phyloP scores from a whole-genome alignment of 2,329 filamentous ascomycete genomes.

The Cercospora janseana region DNA sequence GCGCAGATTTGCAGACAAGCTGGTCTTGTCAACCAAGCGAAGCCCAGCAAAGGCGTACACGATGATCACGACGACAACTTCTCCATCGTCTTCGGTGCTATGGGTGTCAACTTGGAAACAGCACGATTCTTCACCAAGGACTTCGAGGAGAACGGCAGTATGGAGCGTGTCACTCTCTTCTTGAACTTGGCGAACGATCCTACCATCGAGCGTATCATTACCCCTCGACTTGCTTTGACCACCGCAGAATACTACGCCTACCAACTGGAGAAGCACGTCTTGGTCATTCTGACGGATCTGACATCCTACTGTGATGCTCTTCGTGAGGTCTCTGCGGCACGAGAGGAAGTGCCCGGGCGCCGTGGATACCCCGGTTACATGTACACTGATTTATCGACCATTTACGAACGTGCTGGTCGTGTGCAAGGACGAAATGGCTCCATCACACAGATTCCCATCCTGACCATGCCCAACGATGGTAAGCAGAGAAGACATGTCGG shows the following conservation, averaged over 20 bases:
- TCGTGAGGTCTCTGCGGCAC: slow-evolving; percentile 94
- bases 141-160: slow-evolving; percentile 97
- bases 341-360: slow-evolving; percentile 98
- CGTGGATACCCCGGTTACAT: slow-evolving; percentile 99
- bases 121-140: slow-evolving; percentile 97
- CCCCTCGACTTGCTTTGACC: slow-evolving; percentile 92
- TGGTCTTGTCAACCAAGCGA: slow-evolving; percentile 63
- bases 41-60: slow-evolving; percentile 83
- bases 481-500: slow-evolving; percentile 21
- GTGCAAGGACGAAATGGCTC: slow-evolving; percentile 95
- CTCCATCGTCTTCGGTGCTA: slow-evolving; percentile 98
- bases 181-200: slow-evolving; percentile 98
- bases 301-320: slow-evolving; percentile 98
- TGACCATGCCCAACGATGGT: slow-evolving; percentile 99
- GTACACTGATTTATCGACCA: slow-evolving; percentile 99
- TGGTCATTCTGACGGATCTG: slow-evolving; percentile 97
- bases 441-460: slow-evolving; percentile 97
- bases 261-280: slow-evolving; percentile 98
- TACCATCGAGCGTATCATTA: slow-evolving; percentile 99
- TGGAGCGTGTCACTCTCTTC: slow-evolving; percentile 97
- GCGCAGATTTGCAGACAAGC: slow-evolving; percentile 98
- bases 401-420: slow-evolving; percentile 98
- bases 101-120: slow-evolving; percentile 99
- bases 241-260: slow-evolving; percentile 99
- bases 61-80: slow-evolving; percentile 99